These are phyloP conservation scores for Pseudoscleropodium purum DNA, from an alignment of 225 moss, liverwort and hornwort species.

Conservation along the genomic window DNA sequence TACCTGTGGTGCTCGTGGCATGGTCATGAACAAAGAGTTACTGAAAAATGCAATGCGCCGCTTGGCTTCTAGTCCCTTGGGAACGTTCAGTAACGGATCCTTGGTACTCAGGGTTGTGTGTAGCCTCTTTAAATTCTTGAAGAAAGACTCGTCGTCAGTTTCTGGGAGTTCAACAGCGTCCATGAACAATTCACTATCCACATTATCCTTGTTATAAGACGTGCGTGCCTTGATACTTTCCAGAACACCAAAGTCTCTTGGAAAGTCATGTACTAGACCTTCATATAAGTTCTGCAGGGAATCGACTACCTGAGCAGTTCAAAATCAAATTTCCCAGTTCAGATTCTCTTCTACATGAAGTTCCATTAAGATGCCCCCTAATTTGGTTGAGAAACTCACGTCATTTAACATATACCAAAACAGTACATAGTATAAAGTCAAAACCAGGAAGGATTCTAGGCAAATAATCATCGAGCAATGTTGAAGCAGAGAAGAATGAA, in stretches of 20 bases:
- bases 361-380: not conserved
- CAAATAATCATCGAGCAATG: not conserved
- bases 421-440: not conserved
- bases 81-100: conserved; percentile 69
- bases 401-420: not conserved
- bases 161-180: conserved; percentile 79
- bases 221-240: conserved; percentile 39
- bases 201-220: conserved; percentile 10
- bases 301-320: conserved; percentile 64
- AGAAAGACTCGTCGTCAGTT: conserved; percentile 52
- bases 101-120: conserved; percentile 65
- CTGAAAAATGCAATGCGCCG: conserved; percentile 80
- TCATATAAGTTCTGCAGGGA: conserved; percentile 79
- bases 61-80: conserved; percentile 67
- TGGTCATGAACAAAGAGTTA: conserved; percentile 96
- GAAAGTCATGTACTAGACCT: conserved; percentile 66
- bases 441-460: not conserved
- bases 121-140: conserved; percentile 69
- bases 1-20: conserved; percentile 94
- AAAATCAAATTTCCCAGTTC: not conserved
- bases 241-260: conserved; percentile 37
- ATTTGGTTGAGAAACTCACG: not conserved
- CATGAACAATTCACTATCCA: conserved; percentile 54
- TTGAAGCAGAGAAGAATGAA: not conserved
- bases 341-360: not conserved